phyloP scores from a whole-genome alignment of 2,329 filamentous ascomycete genomes.

The Achaetomium macrosporum region DNA sequence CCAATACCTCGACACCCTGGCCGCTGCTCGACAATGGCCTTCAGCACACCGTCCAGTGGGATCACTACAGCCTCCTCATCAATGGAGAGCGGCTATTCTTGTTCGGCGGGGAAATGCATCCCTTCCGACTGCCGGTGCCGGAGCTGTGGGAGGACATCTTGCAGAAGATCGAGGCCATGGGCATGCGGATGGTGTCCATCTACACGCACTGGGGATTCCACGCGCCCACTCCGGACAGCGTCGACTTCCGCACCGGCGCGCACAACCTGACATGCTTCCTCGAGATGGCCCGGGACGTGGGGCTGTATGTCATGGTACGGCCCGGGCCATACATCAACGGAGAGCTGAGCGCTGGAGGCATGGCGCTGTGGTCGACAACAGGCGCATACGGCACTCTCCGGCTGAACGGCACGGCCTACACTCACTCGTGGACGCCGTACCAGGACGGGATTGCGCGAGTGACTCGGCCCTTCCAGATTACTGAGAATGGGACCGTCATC shows the following conservation, averaged over 20 bases:
- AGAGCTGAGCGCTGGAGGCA: background rate
- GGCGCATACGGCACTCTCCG: background rate
- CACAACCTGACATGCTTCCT: conserved; percentile 4
- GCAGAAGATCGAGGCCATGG: conserved; percentile 6
- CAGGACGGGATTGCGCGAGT: background rate
- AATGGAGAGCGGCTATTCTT: conserved; percentile 2
- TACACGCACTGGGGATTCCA: conserved; percentile 11
- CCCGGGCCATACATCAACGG: conserved; percentile 8
- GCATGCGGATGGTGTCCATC: conserved; percentile 4
- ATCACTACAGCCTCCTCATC: conserved; percentile 4
- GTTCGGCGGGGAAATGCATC: conserved; percentile 10
- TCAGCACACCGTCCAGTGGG: conserved; percentile 1
- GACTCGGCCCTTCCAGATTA: conserved; percentile 1
- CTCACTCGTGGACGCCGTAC: conserved; percentile 5
- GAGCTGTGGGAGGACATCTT: conserved; percentile 2
- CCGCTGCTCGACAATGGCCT: background rate
- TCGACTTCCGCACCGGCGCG: background rate
- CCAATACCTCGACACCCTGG: too few relatives aligned
- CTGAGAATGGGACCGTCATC: conserved; percentile 1
- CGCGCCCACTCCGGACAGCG: background rate
- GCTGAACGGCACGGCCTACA: background rate
- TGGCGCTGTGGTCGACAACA: conserved; percentile 6
- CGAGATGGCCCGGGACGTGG: background rate
- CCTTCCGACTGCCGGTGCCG: conserved; percentile 3
- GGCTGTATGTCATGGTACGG: conserved; percentile 1